Evolutionary conservation across 257 asterid genomes (phyloP), one percentile per base, ranked within the genome.

Genomic region (Solanum piurae): DNA sequence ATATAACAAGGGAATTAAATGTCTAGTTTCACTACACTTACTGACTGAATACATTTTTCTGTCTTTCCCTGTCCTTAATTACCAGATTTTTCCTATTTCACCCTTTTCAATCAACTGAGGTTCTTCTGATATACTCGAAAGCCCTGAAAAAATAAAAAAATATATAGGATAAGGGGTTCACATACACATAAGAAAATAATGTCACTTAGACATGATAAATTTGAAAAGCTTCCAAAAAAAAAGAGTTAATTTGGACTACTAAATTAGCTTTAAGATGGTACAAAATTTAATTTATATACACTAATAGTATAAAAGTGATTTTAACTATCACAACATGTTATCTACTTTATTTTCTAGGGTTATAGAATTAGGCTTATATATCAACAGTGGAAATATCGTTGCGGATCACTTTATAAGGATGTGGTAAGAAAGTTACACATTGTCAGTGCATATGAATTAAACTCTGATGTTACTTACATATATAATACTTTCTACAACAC

Each of bases 61-160:
- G 14, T 38, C 20, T 73, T 55, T 31, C 40, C 71, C 9, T 40
- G 87, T 84, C 87, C 36, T 29, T 31, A 69, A 14, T 86, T 87
- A 86, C 86, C 80, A 83, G 58, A 77, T 46, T 90, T 58, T 90
- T 73, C 85, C 89, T 93, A 79, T 42, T 12, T 90, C 91, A 69
- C 88, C 91, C 82, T 83, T 93, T 87, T 86, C 91, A 87, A 79
- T 5, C 40, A 31, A 86, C 90, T 83, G 82, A 64, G 91, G 90
- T 85, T 94, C 97, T 91, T 94, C 95, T 86, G 89, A 87, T 85
- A 92, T 93, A 5, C 93, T 92, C 2, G 92, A 87, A 75, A 93
- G 86, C 12, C 94, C 98, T 93, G 92, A 46, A 83, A 85, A 9
- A 31, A 14, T 21, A 37, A 2, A 25, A 1, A 3, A 0, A 60